Conservation (phyloP, 1,284 basidiomycete species). For the Fomitopsis pinicola region DNA sequence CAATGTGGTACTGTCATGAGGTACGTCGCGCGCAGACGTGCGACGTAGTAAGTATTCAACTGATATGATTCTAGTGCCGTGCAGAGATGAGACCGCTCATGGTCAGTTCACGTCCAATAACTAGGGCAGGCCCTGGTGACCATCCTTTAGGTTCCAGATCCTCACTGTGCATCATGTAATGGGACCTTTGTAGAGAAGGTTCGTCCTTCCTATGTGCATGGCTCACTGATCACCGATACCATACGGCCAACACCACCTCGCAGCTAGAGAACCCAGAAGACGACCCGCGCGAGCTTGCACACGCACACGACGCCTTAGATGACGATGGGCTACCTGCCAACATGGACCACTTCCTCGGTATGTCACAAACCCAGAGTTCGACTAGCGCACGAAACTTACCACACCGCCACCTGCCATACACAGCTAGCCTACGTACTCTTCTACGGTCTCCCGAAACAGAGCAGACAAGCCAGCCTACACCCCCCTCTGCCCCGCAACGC, state of each 20-base stretch:
- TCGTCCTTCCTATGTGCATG: slow-evolving; percentile 10
- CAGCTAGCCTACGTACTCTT: slow-evolving; percentile 13
- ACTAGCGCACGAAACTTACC: not conserved
- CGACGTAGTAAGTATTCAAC: slow-evolving; percentile 3
- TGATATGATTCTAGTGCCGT: slow-evolving; percentile 49
- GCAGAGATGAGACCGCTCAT: slow-evolving; percentile 78
- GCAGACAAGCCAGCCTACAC: not conserved
- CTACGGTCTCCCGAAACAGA: not conserved
- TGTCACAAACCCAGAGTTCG: slow-evolving; percentile 9
- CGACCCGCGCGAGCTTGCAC: slow-evolving; percentile 65
- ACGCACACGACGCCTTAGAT: slow-evolving; percentile 26
- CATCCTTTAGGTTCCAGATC: slow-evolving; percentile 58
- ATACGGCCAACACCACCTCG: not conserved
- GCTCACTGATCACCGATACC: not conserved
- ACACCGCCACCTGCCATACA: not conserved
- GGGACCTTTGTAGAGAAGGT: slow-evolving; percentile 77
- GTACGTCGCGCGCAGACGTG: slow-evolving; percentile 30
- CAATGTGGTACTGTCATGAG: slow-evolving; percentile 77
- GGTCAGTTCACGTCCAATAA: slow-evolving; percentile 38
- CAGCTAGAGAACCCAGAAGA: slow-evolving; percentile 71
- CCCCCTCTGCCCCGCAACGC: slow-evolving; percentile 5
- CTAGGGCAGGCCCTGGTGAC: slow-evolving; percentile 6
- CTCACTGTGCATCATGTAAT: slow-evolving; percentile 68
- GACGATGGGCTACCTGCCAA: slow-evolving; percentile 29
- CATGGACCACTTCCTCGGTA: slow-evolving; percentile 46